A percentile compares a stretch with the other conserved stretches of the same genome.
Conservation (phyloP, 257 asterid species). For the Capsicum pubescens region DNA sequence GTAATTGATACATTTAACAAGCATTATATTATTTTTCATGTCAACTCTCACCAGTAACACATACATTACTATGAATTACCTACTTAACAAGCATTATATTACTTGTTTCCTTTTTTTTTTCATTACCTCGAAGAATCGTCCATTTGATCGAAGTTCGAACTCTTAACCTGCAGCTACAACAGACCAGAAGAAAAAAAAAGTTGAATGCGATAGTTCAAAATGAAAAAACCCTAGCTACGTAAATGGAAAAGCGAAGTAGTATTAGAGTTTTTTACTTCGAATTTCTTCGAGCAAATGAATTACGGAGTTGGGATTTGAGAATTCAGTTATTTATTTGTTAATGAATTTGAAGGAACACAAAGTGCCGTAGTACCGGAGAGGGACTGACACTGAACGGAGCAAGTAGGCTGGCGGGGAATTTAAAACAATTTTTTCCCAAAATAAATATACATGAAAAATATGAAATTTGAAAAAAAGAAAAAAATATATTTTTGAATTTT, state of each 20-base stretch:
- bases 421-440: background rate
- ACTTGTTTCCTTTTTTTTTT: background rate
- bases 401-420: constrained; percentile 20
- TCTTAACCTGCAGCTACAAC: background rate
- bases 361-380: background rate
- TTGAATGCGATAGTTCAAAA: background rate
- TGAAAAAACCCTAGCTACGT: constrained; percentile 4
- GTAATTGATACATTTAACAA: no score
- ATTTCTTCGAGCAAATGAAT: background rate
- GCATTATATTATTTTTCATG: no score
- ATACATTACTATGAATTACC: background rate
- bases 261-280: background rate
- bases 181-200: background rate
- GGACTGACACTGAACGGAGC: no score
- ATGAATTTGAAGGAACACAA: no score
- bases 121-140: constrained; percentile 29
- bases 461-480: no score
- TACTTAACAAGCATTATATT: constrained; percentile 3
- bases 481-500: no score
- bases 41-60: no score
- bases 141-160: constrained; percentile 22
- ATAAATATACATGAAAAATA: background rate
- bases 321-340: no score
- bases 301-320: background rate
- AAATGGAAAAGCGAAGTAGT: background rate